These are phyloP conservation scores for Phytophthora pinifolia DNA, from an alignment of 352 stramenopile species.

Conservation along the genomic window DNA sequence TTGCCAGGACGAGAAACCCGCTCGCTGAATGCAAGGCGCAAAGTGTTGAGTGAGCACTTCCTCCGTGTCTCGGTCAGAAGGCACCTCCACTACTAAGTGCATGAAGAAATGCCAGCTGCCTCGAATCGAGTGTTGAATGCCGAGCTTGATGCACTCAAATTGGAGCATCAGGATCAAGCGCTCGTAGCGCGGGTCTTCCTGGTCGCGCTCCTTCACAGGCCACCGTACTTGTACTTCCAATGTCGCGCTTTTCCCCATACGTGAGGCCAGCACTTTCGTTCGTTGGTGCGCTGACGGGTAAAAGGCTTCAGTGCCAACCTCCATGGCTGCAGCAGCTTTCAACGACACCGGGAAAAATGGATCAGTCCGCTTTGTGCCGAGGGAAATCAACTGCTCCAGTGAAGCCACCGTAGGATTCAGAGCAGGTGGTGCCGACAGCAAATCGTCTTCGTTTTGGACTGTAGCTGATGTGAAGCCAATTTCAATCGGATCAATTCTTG, in stretches of 20 bases:
- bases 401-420: conserved; percentile 63
- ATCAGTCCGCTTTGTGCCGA: conserved; percentile 80
- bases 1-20: conserved; percentile 85
- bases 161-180: conserved; percentile 86
- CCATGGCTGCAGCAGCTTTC: conserved; percentile 79
- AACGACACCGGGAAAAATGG: conserved; percentile 80
- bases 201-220: conserved; percentile 83
- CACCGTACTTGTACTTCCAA: conserved; percentile 86
- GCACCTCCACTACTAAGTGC: conserved; percentile 80
- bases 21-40: conserved; percentile 76
- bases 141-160: conserved; percentile 79
- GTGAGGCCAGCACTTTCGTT: conserved; percentile 76
- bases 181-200: conserved; percentile 88
- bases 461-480: conserved; percentile 58
- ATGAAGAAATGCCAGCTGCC: conserved; percentile 86
- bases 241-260: conserved; percentile 83
- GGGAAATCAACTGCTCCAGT: conserved; percentile 77
- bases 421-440: conserved; percentile 57
- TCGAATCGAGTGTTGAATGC: conserved; percentile 68
- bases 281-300: conserved; percentile 84
- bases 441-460: conserved; percentile 39
- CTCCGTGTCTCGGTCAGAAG: conserved; percentile 44
- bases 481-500: conserved; percentile 69
- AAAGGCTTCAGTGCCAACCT: conserved; percentile 87
- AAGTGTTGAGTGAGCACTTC: conserved; percentile 67